Percentiles rank a stretch among this genome's conserved stretches.
These are phyloP conservation scores for Aspergillus vadensis DNA, from an alignment of 2,329 filamentous ascomycete species.

Conservation along the genomic window DNA sequence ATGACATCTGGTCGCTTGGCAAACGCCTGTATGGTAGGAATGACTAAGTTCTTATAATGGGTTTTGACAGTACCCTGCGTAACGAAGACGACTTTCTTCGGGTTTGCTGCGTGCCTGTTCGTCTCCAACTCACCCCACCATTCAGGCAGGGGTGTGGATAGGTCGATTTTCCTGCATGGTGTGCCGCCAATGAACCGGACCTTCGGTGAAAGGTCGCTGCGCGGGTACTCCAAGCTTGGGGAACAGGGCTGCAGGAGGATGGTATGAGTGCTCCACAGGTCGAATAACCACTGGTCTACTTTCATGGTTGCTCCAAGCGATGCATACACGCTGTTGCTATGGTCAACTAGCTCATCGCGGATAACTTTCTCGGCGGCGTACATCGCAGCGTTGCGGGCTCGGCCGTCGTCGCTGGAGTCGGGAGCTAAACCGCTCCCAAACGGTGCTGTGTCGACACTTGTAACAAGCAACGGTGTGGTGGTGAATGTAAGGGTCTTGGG, in stretches of 20 bases:
- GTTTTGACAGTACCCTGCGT: conserved; percentile 4
- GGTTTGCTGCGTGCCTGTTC: background rate
- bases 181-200: conserved; percentile 4
- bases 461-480: background rate
- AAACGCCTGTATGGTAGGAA: conserved; percentile 4
- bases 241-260: conserved; percentile 6
- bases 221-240: conserved; percentile 11
- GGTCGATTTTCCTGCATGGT: background rate
- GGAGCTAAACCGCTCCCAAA: background rate
- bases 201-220: conserved; percentile 6
- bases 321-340: background rate
- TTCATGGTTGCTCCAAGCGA: background rate
- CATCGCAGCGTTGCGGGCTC: conserved; percentile 5
- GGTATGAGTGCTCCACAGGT: background rate
- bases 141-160: background rate
- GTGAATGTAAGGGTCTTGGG: background rate
- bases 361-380: background rate
- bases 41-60: conserved; percentile 1
- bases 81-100: conserved; percentile 9
- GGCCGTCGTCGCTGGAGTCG: conserved; percentile 7
- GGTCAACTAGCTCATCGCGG: background rate
- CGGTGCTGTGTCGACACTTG: conserved; percentile 9
- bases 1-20: background rate
- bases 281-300: background rate
- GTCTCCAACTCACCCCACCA: conserved; percentile 6